A percentile compares a stretch with the other conserved stretches of the same genome.
These are phyloP conservation scores for Parascedosporium putredinis DNA, from an alignment of 2,329 filamentous ascomycete species.

Conservation along the genomic window DNA sequence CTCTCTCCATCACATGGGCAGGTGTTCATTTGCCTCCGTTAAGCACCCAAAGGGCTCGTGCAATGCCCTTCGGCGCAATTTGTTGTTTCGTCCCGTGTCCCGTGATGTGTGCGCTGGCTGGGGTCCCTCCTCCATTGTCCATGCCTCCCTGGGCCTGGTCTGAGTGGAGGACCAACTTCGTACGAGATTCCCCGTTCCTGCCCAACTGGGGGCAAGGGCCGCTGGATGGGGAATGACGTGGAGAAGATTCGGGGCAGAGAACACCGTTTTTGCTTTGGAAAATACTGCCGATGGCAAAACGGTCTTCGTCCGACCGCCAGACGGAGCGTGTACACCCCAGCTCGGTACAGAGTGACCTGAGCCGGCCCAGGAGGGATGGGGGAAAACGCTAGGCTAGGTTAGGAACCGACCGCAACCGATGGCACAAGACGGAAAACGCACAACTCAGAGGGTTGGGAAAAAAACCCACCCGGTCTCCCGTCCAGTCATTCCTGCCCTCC, in stretches of 20 bases:
- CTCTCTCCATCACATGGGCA: neutral
- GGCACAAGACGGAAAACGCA: neutral
- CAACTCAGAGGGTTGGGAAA: neutral
- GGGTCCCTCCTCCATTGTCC: neutral
- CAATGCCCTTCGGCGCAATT: slow-evolving; percentile 5
- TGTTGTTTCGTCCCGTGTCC: slow-evolving; percentile 7
- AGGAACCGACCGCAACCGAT: neutral
- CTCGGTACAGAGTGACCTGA: neutral
- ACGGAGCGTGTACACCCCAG: too few species aligned
- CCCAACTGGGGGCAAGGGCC: neutral
- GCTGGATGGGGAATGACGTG: neutral
- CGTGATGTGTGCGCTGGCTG: neutral
- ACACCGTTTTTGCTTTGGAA: neutral
- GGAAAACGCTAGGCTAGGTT: neutral
- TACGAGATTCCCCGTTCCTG: neutral
- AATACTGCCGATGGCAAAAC: neutral
- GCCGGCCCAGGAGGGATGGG: neutral
- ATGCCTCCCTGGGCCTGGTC: neutral
- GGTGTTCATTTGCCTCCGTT: neutral
- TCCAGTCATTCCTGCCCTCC: neutral
- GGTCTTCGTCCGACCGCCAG: neutral
- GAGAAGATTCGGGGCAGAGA: neutral
- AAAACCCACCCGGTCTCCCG: neutral
- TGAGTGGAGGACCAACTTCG: neutral
- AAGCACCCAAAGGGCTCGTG: neutral